Base-by-base conservation (phyloP, 2,329 filamentous ascomycete genomes). In the Drechslerella coelobrocha region DNA sequence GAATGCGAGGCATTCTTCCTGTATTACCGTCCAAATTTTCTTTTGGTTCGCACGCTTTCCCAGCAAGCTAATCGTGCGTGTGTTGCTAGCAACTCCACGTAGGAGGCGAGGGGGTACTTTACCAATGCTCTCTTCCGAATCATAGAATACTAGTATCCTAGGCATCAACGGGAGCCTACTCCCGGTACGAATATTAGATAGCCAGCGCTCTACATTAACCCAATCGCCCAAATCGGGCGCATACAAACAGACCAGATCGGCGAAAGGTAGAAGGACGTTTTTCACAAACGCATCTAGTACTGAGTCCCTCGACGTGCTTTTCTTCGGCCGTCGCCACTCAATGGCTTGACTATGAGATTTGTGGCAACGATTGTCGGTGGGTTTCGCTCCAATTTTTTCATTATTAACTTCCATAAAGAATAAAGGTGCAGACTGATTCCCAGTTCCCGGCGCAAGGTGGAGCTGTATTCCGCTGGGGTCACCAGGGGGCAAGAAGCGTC, bases 1-100 rank as follows among this genome's bases (percentile, higher is more conserved):
- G 23, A 60, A 60, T 41, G 31, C 56, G 21, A 41, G 27, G 23
- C 31, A 60, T 27, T 60, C 56, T 29, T 60, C 56, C 9, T 37
- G 14, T 17, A 60, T 48, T 37, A 29, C 1, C 9, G 12, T 26
- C 56, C 27, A 60, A 5, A 21, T 17, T 14, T 29, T 60, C 41
- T 60, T 51, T 14, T 14, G 21, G 9, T 31, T 39, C 1, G 29
- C 45, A 12, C 56, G 19, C 12, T 31, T 50, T 6, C 29, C 6
- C 12, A 7, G 12, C 12, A 34, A 34, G 12, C 29, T 12, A 7
- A 34, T 12, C 6, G 29, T 34, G 12, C 29, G 12, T n/a, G n/a
- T n/a, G n/a, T n/a, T n/a, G 29, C 6, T 34, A 34, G 6, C 29
- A 34, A 6, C 29, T 7, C 6, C 29, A 34, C 29, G 12, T 7